A percentile compares a stretch with the other conserved stretches of the same genome.
phyloP scores from a whole-genome alignment of 306 rosid species.

The Cotoneaster glaucophyllus region DNA sequence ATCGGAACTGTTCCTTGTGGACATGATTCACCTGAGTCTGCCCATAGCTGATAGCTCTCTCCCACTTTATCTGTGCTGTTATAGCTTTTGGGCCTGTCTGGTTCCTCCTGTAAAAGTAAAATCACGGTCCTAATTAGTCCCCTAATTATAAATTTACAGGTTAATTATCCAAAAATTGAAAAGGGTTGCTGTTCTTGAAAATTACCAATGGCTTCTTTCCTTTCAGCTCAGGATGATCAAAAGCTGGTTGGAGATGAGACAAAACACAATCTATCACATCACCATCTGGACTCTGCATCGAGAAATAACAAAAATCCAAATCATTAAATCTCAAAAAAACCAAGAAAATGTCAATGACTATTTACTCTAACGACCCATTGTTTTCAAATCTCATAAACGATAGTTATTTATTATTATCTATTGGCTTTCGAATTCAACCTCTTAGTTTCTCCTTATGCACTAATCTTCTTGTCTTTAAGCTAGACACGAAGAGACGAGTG shows the following conservation, averaged over 20 bases:
- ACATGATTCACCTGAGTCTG: slow-evolving; percentile 67
- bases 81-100: slow-evolving; percentile 68
- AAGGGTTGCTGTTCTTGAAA: not conserved
- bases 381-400: not conserved
- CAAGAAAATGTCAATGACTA: not conserved
- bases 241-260: slow-evolving; percentile 87
- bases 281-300: slow-evolving; percentile 91
- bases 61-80: slow-evolving; percentile 25
- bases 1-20: slow-evolving; percentile 91
- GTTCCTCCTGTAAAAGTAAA: slow-evolving; percentile 73
- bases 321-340: slow-evolving; percentile 1
- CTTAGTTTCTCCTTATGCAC: no score
- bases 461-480: no score
- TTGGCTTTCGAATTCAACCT: no score
- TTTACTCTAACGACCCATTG: not conserved
- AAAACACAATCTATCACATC: slow-evolving; percentile 85
- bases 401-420: no score
- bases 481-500: not conserved
- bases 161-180: not conserved
- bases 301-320: slow-evolving; percentile 8
- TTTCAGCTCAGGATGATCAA: slow-evolving; percentile 72
- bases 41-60: slow-evolving; percentile 68
- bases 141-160: not conserved
- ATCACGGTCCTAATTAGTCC: slow-evolving; percentile 18
- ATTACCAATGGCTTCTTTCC: slow-evolving; percentile 85